Conservation (phyloP, 2,329 filamentous ascomycete species). For the Aciculosporium take region DNA sequence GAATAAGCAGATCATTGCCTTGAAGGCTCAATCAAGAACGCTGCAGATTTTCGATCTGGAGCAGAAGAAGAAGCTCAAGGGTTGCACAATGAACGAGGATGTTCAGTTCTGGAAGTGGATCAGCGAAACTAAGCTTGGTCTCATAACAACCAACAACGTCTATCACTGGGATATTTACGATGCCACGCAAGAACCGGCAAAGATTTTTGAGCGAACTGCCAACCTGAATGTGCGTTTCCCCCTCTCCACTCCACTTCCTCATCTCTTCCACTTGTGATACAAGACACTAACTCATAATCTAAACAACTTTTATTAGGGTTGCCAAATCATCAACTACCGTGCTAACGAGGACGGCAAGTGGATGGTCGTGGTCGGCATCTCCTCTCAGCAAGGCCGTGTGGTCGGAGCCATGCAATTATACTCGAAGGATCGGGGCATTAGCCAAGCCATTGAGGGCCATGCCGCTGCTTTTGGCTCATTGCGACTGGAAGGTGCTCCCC, state of each 20-base stretch:
- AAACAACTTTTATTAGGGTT: constrained; percentile 44
- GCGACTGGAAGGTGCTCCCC: constrained; percentile 72
- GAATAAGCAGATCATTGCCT: constrained; percentile 86
- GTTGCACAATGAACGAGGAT: constrained; percentile 89
- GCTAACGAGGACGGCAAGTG: constrained; percentile 92
- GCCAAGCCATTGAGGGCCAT: constrained; percentile 94
- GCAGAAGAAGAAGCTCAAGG: constrained; percentile 91
- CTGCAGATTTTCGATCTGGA: constrained; percentile 95
- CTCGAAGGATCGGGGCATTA: constrained; percentile 89
- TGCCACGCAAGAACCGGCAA: constrained; percentile 63
- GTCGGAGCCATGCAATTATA: constrained; percentile 96
- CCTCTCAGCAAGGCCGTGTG: constrained; percentile 81
- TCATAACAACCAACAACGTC: constrained; percentile 81
- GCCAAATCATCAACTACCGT: constrained; percentile 99
- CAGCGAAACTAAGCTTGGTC: constrained; percentile 71
- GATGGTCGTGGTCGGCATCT: constrained; percentile 96
- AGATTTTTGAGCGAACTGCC: constrained; percentile 87
- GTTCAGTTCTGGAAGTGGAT: constrained; percentile 99
- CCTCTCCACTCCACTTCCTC: neutral
- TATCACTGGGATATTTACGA: constrained; percentile 99
- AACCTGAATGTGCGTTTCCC: constrained; percentile 60
- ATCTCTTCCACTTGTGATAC: neutral
- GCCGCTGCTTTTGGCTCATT: constrained; percentile 88
- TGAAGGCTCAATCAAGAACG: constrained; percentile 87
- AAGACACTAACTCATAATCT: constrained; percentile 4